These are phyloP conservation scores for Polyporus arcularius DNA, from an alignment of 768 basidiomycete species.

Conservation along the genomic window DNA sequence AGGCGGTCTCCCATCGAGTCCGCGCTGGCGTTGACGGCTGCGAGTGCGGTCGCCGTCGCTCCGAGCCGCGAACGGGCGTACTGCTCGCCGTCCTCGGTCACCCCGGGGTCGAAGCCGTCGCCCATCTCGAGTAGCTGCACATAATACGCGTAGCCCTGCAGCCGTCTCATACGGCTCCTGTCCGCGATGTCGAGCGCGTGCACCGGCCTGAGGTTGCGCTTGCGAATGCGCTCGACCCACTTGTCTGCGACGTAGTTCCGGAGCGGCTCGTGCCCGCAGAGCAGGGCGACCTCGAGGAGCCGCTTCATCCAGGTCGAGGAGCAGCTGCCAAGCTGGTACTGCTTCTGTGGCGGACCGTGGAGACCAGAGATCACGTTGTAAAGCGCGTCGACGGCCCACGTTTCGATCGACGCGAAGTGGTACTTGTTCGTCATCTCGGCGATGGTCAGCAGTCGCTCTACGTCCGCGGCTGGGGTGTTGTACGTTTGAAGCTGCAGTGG, in stretches of 20 bases:
- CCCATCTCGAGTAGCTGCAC: slow-evolving; percentile 33
- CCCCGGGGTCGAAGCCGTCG: slow-evolving; percentile 21
- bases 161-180: slow-evolving; percentile 24
- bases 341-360: slow-evolving; percentile 23
- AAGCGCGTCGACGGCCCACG: slow-evolving; percentile 41
- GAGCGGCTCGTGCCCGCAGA: slow-evolving; percentile 31
- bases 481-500: slow-evolving; percentile 28
- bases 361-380: slow-evolving; percentile 29
- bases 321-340: slow-evolving; percentile 26
- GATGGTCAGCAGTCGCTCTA: slow-evolving; percentile 41
- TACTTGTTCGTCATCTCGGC: slow-evolving; percentile 44
- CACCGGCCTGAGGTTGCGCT: slow-evolving; percentile 30
- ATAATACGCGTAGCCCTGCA: slow-evolving; percentile 39
- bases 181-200: slow-evolving; percentile 36
- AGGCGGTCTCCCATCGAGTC: neutral
- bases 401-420: slow-evolving; percentile 34
- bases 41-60: neutral
- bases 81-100: slow-evolving; percentile 13
- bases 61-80: slow-evolving; percentile 1
- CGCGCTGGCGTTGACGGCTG: neutral
- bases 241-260: slow-evolving; percentile 29
- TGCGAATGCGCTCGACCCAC: slow-evolving; percentile 38
- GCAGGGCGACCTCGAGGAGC: slow-evolving; percentile 36
- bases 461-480: slow-evolving; percentile 31
- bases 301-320: slow-evolving; percentile 35